phyloP scores from a whole-genome alignment of 768 basidiomycete genomes.

The Russula compacta region DNA sequence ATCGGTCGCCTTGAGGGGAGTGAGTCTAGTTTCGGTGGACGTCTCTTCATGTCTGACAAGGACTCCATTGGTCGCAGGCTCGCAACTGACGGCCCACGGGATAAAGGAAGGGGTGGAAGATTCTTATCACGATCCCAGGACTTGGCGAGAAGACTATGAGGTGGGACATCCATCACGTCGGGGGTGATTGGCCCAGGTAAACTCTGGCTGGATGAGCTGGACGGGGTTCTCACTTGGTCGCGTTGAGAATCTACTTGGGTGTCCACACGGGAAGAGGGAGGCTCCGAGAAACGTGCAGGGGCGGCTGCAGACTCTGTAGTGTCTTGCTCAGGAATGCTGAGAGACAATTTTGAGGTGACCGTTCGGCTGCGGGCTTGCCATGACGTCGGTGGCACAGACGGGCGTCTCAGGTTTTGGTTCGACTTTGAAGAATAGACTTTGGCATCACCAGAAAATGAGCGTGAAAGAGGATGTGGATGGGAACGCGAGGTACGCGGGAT shows the following conservation, averaged over 20 bases:
- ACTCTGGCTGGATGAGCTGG: conserved; percentile 17
- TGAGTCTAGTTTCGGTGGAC: neutral
- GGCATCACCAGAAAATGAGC: conserved; percentile 19
- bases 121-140: conserved; percentile 17
- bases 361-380: conserved; percentile 7
- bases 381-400: conserved; percentile 15
- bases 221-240: conserved; percentile 13
- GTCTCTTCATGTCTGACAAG: neutral
- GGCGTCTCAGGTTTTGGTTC: conserved; percentile 6
- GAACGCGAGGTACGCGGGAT: conserved; percentile 3
- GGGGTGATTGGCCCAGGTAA: conserved; percentile 15
- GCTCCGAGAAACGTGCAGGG: conserved; percentile 15
- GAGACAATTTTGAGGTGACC: neutral
- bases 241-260: conserved; percentile 1
- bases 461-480: conserved; percentile 22
- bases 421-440: neutral
- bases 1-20: neutral
- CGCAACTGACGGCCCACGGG: conserved; percentile 10
- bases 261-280: conserved; percentile 1
- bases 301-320: neutral
- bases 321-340: conserved; percentile 11
- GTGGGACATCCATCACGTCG: conserved; percentile 3
- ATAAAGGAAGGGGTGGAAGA: conserved; percentile 18
- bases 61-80: neutral
- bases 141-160: neutral